Evolutionary conservation across 2,329 filamentous ascomycete genomes (phyloP), one percentile per base, ranked within the genome.

Genomic region (Pestalotiopsis sp.): DNA sequence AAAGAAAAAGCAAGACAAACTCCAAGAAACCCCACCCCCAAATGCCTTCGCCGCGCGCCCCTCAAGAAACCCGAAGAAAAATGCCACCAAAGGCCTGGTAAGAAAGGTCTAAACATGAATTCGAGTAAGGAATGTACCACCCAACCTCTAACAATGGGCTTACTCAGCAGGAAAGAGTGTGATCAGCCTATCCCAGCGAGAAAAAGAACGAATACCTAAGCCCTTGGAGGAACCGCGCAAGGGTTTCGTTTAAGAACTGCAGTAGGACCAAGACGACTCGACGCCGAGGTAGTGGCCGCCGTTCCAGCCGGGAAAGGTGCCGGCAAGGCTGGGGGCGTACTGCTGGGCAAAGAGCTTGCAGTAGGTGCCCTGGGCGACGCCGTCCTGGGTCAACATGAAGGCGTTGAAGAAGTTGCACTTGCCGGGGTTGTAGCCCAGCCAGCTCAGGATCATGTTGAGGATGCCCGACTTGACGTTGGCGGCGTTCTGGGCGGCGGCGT

Each of bases 321-420:
- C 65, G 17, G 60, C 68, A 12, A 38, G n/a, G 13, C 20, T 41
- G 61, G 45, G 4, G 4, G 67, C 61, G 66, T 69, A 69, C 66
- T 69, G 60, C 62, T 69, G 60, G 41, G 68, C 31, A 36, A 67
- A 69, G 61, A 69, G 68, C 66, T 67, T 67, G 62, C 68, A 69
- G 61, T 69, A 68, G 17, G 65, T 67, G 14, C 68, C 68, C 61
- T 67, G 41, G 57, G 68, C 60, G 20, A 67, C 23, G 23, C 61
- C 65, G 65, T 69, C 61, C 66, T 67, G 49, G 31, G 66, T 68
- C 27, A 69, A 36, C 68, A 69, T 69, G 61, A 68, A 67, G 56
- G 60, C 68, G 62, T 69, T 69, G 66, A 69, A 69, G 68, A 69
- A 69, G 56, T 65, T 66, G 66, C 68, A 69, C 66, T 69, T 67